Percentiles rank a stretch among this genome's conserved stretches.
Evolutionary conservation across 768 basidiomycete species (phyloP).

Genomic region (Hydnum rufescens): DNA sequence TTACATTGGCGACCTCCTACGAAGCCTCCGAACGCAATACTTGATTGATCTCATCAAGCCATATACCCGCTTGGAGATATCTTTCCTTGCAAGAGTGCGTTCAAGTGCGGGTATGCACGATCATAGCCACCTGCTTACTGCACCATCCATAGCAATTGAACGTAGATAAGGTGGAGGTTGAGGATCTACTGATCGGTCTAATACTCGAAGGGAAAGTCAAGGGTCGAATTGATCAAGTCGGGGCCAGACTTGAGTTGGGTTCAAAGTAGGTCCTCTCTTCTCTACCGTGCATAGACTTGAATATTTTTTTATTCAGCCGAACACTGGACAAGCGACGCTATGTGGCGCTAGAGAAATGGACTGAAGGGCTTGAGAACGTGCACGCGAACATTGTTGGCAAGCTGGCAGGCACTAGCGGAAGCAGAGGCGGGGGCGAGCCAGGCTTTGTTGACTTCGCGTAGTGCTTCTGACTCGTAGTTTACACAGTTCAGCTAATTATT

Average conservation of each 20-base stretch:
- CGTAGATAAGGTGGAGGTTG: constrained; percentile 78
- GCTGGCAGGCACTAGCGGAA: constrained; percentile 11
- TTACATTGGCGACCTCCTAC: constrained; percentile 93
- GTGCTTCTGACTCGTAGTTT: too few relatives aligned
- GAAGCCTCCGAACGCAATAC: constrained; percentile 86
- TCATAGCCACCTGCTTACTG: not conserved
- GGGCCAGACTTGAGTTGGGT: constrained; percentile 81
- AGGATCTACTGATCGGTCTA: constrained; percentile 79
- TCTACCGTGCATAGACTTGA: not conserved
- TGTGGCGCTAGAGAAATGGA: constrained; percentile 62
- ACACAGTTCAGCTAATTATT: too few relatives aligned
- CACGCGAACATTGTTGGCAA: constrained; percentile 62
- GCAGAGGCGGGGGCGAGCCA: not conserved
- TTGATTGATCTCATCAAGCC: constrained; percentile 96
- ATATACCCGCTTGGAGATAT: constrained; percentile 82
- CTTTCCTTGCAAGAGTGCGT: constrained; percentile 75
- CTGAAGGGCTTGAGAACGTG: constrained; percentile 55
- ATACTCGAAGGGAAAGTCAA: constrained; percentile 96
- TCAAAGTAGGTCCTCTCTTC: constrained; percentile 36
- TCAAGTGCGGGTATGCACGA: not conserved
- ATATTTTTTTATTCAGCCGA: constrained; percentile 30
- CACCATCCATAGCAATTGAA: constrained; percentile 63
- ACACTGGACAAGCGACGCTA: constrained; percentile 77
- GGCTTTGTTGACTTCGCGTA: not conserved
- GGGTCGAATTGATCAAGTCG: constrained; percentile 91